Evolutionary conservation across 805 yeast genomes (phyloP).

Genomic region (Wickerhamiella kazuoi): DNA sequence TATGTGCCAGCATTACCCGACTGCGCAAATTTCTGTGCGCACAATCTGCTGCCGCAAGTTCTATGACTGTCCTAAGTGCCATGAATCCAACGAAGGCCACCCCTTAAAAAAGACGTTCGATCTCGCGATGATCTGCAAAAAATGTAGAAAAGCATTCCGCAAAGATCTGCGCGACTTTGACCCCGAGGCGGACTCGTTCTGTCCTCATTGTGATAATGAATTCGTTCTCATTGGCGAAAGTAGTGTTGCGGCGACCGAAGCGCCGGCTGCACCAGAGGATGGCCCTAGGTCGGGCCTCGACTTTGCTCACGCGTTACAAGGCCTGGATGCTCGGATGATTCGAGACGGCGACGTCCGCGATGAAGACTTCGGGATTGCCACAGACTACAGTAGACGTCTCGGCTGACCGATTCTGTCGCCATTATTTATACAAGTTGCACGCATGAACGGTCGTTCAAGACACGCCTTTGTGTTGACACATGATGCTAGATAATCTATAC

Average conservation of each 20-base stretch:
- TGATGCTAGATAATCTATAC: too few relatives aligned
- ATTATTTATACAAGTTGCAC: too few relatives aligned
- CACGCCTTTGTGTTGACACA: too few relatives aligned
- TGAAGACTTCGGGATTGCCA: slow-evolving; percentile 15
- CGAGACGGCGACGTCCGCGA: slow-evolving; percentile 18
- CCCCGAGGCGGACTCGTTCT: slow-evolving; percentile 19
- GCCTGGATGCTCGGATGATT: slow-evolving; percentile 16
- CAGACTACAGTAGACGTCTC: slow-evolving; percentile 9
- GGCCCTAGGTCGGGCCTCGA: slow-evolving; percentile 8
- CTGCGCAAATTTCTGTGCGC: slow-evolving; percentile 22
- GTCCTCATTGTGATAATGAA: slow-evolving; percentile 22
- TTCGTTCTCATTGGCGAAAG: slow-evolving; percentile 15
- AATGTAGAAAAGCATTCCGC: slow-evolving; percentile 20
- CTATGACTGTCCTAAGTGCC: slow-evolving; percentile 22
- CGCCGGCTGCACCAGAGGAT: slow-evolving; percentile 6
- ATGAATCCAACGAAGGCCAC: slow-evolving; percentile 18
- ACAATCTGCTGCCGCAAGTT: slow-evolving; percentile 19
- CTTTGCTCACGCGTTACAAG: slow-evolving; percentile 5
- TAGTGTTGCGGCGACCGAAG: slow-evolving; percentile 2
- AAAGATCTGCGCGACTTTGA: slow-evolving; percentile 21
- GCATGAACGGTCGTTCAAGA: too few relatives aligned
- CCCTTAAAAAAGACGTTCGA: slow-evolving; percentile 18
- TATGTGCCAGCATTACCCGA: slow-evolving; percentile 19
- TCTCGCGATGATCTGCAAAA: slow-evolving; percentile 19
- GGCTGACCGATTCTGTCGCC: too few relatives aligned